Base-by-base conservation (phyloP, 768 basidiomycete genomes). In the Amanita pseudoporphyria region DNA sequence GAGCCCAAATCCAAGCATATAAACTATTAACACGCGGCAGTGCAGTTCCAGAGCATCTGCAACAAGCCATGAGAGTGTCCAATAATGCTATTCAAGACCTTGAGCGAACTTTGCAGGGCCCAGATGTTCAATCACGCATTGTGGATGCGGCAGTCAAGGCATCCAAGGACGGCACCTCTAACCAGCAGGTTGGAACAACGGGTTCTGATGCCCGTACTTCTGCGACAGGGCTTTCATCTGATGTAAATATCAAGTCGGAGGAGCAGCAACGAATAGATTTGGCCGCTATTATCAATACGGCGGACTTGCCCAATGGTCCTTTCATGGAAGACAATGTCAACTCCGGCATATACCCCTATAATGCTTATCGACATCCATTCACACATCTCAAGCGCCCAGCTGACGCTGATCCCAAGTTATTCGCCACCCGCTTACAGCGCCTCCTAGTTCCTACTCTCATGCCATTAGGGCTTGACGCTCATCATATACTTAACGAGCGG, bases 401-500 rank as follows among this genome's bases (percentile, higher is more conserved):
- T 26, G 78, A 80, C 45, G 72, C 69, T 44, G 80, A 81, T 59
- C 81, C 82, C 12, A 65, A 72, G 37, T 67, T 81, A 50, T 82
- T 79, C 56, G 79, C 82, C 1, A 84, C 84, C 24, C 82, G 84
- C 30, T 71, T 89, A 24, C 87, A 90, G 59, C 77, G 87, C 3
- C 76, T 91, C 19, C 69, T 97, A 37, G 74, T 98, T 16, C 96
- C 96, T 0, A 87, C 87, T 6, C 69, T 97, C 53, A 88, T 90
- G 80, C 95, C 96, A 0, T 68, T 76, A 9, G 95, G 95, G 13
- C 79, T 99, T 26, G 96, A 99, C 63, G 88, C 94, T 3, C 85
- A 94, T 57, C 80, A 90, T 55, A 76, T 97, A 53, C 74, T 93
- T 59, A 85, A 89, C 54, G 96, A 99, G 66, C 81, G 95, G 5